Evolutionary conservation across 805 yeast species (phyloP), one percentile per base, ranked within the genome.

Genomic region (Komagataella pastoris): DNA sequence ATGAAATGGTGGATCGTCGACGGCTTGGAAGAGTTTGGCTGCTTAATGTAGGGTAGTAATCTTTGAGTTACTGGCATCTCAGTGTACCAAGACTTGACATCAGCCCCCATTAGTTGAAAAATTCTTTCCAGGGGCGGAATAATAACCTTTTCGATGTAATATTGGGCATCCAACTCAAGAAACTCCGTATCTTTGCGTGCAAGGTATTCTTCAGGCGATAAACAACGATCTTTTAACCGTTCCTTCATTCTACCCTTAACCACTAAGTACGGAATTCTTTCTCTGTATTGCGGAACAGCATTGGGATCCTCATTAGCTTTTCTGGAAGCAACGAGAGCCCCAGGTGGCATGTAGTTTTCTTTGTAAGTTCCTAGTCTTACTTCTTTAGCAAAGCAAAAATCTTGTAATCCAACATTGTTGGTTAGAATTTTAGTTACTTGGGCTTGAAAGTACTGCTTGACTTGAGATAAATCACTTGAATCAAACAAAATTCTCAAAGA

Each of bases 331-430:
- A 93, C 74, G 12, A 81, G 73, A 0, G 99, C 98, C 0, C 98
- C 98, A 0, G 98, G 93, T 0, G 99, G 99, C 2, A 88, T 75
- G 50, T 80, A 74, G 12, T 72, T 69, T 36, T 79, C 85, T 61
- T 85, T 85, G 63, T 93, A 93, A 0, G 83, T 73, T 0, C 98
- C 98, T 48, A 88, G 68, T 52, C 84, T 75, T 3, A 93, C 97
- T 58, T 86, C 96, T 60, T 86, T 87, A 2, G 96, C 90, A 69
- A 93, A 93, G 59, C 96, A 84, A 61, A 89, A 88, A 62, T 93
- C 97, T 54, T 82, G 83, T 12, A 88, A 68, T 0, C 84, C 74
- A 1, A 88, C 78, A 23, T 76, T 74, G 49, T 83, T 85, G n/a
- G 63, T 61, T 53, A 80, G 65, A 1, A 93, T 79, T 56, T 83